Conservation (phyloP, 805 yeast genomes). For the Monosporozyma yasuniensis region DNA sequence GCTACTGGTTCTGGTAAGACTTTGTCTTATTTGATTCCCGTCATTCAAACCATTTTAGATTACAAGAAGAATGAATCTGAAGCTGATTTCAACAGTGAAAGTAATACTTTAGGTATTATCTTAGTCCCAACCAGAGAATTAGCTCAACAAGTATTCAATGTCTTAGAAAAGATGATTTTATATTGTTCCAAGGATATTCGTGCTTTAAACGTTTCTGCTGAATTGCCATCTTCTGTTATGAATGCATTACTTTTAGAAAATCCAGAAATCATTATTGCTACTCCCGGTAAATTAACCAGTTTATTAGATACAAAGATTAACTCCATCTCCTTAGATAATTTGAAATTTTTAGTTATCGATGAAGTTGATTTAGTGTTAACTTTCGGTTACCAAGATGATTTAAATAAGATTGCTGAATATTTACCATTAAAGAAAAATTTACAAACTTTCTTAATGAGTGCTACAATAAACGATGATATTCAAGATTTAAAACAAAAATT, state of each 20-base stretch:
- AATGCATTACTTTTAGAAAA: constrained; percentile 57
- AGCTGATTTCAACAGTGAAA: constrained; percentile 11
- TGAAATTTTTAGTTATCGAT: constrained; percentile 76
- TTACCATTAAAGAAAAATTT: constrained; percentile 66
- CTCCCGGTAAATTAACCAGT: constrained; percentile 70
- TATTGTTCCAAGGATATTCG: constrained; percentile 63
- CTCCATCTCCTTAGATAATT: constrained; percentile 42
- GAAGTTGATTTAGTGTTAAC: constrained; percentile 89
- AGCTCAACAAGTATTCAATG: constrained; percentile 71
- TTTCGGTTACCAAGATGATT: constrained; percentile 85
- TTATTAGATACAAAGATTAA: constrained; percentile 40
- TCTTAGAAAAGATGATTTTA: constrained; percentile 56
- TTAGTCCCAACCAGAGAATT: constrained; percentile 92
- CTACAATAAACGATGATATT: constrained; percentile 84
- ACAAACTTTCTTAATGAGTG: constrained; percentile 93
- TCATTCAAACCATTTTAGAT: constrained; percentile 63
- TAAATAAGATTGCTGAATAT: constrained; percentile 51
- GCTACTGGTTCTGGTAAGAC: constrained; percentile 96
- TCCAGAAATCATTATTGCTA: constrained; percentile 78
- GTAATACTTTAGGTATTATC: constrained; percentile 48
- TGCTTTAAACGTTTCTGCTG: constrained; percentile 52
- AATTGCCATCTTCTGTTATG: constrained; percentile 62
- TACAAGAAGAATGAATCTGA: constrained; percentile 28
- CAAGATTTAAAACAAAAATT: constrained; percentile 64
- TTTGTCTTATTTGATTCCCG: constrained; percentile 81